A percentile compares a stretch with the other conserved stretches of the same genome.
phyloP scores from a whole-genome alignment of 371 early-diverging fungal genomes.

The Parasitella parasitica region DNA sequence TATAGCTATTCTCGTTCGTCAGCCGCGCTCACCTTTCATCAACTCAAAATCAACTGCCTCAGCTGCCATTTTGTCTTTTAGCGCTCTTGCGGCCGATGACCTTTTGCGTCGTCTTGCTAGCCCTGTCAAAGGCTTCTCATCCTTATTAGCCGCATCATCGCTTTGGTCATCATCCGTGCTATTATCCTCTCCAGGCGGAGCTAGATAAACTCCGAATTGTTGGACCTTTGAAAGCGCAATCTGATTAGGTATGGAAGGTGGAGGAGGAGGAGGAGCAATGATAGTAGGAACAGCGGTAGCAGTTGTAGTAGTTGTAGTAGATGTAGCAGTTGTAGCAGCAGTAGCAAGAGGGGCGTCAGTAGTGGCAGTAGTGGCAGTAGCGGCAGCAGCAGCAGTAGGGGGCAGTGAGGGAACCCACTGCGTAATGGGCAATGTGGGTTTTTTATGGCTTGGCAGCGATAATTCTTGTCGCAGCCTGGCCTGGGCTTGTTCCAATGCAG shows the following conservation, averaged over 20 bases:
- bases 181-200: constrained; percentile 17
- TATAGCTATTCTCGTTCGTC: too few relatives aligned
- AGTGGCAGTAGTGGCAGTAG: not conserved
- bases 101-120: constrained; percentile 47
- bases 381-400: not conserved
- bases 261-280: not conserved
- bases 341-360: not conserved
- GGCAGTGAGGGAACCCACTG: not conserved
- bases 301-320: not conserved
- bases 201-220: constrained; percentile 1
- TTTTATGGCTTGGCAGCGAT: not conserved
- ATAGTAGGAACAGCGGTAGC: not conserved
- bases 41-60: constrained; percentile 78
- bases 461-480: constrained; percentile 29
- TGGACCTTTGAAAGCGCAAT: not conserved
- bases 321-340: not conserved
- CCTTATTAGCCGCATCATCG: constrained; percentile 40
- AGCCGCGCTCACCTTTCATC: constrained; percentile 69
- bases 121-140: constrained; percentile 38
- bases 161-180: constrained; percentile 48
- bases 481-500: constrained; percentile 41
- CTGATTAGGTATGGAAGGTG: not conserved
- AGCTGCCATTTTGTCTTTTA: constrained; percentile 80
- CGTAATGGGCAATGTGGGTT: not conserved
- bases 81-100: constrained; percentile 48